These are phyloP conservation scores for Cercophora scortea DNA, from an alignment of 495 filamentous ascomycete genomes.

Conservation along the genomic window DNA sequence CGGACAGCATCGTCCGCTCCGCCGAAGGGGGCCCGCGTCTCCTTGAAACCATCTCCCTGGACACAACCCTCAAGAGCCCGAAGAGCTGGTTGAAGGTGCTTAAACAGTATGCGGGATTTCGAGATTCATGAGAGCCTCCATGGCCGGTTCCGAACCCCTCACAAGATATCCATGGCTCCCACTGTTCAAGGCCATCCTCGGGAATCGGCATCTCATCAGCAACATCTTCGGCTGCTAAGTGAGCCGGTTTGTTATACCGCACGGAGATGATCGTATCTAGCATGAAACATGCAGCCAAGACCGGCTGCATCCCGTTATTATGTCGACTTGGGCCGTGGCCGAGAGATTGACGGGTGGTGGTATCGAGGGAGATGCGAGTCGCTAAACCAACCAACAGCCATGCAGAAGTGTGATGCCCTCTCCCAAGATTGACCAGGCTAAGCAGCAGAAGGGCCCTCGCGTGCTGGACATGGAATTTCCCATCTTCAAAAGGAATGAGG, in stretches of 20 bases:
- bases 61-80: constrained; percentile 12
- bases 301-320: constrained; percentile 36
- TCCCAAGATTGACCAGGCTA: constrained; percentile 50
- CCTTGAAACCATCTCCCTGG: background rate
- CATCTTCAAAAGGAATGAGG: constrained; percentile 53
- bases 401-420: constrained; percentile 45
- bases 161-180: constrained; percentile 60
- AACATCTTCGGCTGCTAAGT: constrained; percentile 44
- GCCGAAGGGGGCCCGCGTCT: background rate
- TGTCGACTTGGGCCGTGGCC: constrained; percentile 27
- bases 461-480: constrained; percentile 50
- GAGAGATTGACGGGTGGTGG: constrained; percentile 25
- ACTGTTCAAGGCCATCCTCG: constrained; percentile 64
- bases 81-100: constrained; percentile 56
- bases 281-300: constrained; percentile 56
- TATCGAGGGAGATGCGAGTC: constrained; percentile 46
- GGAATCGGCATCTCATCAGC: constrained; percentile 37
- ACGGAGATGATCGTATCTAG: constrained; percentile 58
- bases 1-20: background rate
- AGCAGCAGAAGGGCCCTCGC: constrained; percentile 58
- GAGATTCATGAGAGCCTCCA: constrained; percentile 27
- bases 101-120: constrained; percentile 47
- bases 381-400: constrained; percentile 59
- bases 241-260: constrained; percentile 43
- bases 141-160: constrained; percentile 29